Conservation (phyloP, 2,329 filamentous ascomycete species). For the Exophiala alcalophila region DNA sequence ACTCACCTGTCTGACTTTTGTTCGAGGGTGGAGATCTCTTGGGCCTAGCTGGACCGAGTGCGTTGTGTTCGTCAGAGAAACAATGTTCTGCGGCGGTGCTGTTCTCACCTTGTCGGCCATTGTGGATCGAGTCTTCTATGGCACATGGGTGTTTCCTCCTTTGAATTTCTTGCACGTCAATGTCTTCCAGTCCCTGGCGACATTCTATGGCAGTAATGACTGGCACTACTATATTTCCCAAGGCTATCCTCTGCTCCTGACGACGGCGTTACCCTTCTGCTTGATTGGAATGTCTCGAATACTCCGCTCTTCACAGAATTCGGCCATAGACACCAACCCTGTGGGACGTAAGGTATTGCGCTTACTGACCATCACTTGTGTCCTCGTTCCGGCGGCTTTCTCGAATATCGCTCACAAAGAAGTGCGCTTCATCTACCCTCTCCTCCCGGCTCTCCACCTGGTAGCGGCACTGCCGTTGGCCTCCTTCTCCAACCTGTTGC, state of each 20-base stretch:
- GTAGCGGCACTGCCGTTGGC: conserved; percentile 67
- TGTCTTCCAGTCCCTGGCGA: conserved; percentile 76
- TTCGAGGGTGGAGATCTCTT: conserved; percentile 4
- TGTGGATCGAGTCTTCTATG: conserved; percentile 77
- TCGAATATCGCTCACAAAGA: conserved; percentile 92
- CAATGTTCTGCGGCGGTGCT: conserved; percentile 57
- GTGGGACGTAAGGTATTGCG: conserved; percentile 36
- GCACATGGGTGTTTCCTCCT: conserved; percentile 81
- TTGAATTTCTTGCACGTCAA: conserved; percentile 89
- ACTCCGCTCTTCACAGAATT: conserved; percentile 30
- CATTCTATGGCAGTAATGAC: conserved; percentile 88
- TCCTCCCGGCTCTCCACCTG: conserved; percentile 81
- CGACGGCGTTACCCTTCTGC: conserved; percentile 75
- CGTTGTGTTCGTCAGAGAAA: conserved; percentile 58
- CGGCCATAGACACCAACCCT: conserved; percentile 16
- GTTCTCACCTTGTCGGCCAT: conserved; percentile 63
- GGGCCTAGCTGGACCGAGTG: conserved; percentile 12
- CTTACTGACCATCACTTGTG: conserved; percentile 57
- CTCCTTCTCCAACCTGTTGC: conserved; percentile 6
- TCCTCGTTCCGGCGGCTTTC: conserved; percentile 61
- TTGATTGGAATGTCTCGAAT: conserved; percentile 60
- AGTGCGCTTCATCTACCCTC: conserved; percentile 91
- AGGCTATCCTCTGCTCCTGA: conserved; percentile 81
- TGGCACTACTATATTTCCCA: conserved; percentile 93
- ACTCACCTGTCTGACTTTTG: conserved; percentile 45